A percentile compares a stretch with the other conserved stretches of the same genome.
phyloP scores from a whole-genome alignment of 306 rosid species.

The Crataegus laevigata region DNA sequence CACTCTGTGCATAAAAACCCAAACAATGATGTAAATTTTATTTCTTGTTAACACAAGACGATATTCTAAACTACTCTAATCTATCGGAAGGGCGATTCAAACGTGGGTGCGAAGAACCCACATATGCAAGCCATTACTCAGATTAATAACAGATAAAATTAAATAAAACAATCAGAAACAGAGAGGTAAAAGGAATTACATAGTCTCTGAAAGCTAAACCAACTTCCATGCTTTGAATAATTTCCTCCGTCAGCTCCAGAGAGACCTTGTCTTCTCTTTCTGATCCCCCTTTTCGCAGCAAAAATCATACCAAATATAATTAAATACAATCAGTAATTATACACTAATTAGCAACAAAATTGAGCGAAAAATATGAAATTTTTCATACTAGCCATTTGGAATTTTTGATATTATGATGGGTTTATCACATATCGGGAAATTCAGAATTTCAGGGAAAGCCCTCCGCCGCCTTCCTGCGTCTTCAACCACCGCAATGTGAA shows the following conservation, averaged over 20 bases:
- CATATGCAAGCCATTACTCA: background rate
- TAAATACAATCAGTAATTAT: background rate
- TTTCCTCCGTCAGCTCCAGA: conserved; percentile 84
- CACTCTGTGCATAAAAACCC: conserved; percentile 39
- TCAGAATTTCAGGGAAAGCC: background rate
- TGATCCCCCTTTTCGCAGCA: conserved; percentile 31
- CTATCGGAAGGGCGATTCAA: background rate
- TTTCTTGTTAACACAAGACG: too few relatives aligned
- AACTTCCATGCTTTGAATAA: conserved; percentile 96
- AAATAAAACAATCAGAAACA: background rate
- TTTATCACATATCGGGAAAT: background rate
- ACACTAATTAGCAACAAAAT: background rate
- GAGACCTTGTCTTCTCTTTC: conserved; percentile 94
- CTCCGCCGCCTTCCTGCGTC: background rate
- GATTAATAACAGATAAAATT: background rate
- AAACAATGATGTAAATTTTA: background rate
- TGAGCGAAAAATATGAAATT: background rate
- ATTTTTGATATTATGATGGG: background rate
- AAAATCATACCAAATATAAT: background rate
- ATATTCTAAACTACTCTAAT: too few relatives aligned
- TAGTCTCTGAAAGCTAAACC: conserved; percentile 93
- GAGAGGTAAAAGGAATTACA: conserved; percentile 24
- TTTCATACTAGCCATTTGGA: conserved; percentile 46
- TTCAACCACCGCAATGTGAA: background rate
- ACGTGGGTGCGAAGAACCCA: background rate